Conservation (phyloP, 257 asterid genomes). For the Primulina huaijiensis region DNA sequence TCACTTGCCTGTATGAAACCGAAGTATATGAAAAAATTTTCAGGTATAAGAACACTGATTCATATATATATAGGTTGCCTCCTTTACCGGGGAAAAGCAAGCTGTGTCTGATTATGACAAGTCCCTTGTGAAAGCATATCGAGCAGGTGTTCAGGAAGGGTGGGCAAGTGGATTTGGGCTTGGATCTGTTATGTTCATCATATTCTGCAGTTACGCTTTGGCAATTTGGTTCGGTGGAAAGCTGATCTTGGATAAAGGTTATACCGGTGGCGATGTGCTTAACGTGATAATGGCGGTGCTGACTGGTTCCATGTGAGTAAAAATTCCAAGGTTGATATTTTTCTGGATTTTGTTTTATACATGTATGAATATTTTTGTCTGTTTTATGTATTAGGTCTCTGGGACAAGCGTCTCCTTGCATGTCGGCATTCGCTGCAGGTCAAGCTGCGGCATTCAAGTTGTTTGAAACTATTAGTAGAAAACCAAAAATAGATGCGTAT, state of each 20-base stretch:
- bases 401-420: slow-evolving; percentile 41
- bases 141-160: slow-evolving; percentile 52
- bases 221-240: slow-evolving; percentile 69
- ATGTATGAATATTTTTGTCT: background rate
- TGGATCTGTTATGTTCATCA: slow-evolving; percentile 45
- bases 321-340: background rate
- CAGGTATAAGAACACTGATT: background rate
- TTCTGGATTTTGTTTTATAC: background rate
- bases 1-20: background rate
- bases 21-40: background rate
- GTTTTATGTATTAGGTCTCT: slow-evolving; percentile 22
- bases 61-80: slow-evolving; percentile 49
- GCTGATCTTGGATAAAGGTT: slow-evolving; percentile 64
- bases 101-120: slow-evolving; percentile 53
- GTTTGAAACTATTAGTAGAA: slow-evolving; percentile 49
- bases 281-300: slow-evolving; percentile 54
- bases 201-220: slow-evolving; percentile 59
- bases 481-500: slow-evolving; percentile 45
- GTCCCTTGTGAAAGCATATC: slow-evolving; percentile 50
- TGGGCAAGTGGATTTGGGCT: slow-evolving; percentile 60
- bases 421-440: slow-evolving; percentile 43
- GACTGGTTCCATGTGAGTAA: slow-evolving; percentile 60
- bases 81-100: slow-evolving; percentile 66
- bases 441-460: slow-evolving; percentile 49
- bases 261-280: slow-evolving; percentile 66